phyloP scores from a whole-genome alignment of 1,284 basidiomycete genomes.

The Coniophora puteana region DNA sequence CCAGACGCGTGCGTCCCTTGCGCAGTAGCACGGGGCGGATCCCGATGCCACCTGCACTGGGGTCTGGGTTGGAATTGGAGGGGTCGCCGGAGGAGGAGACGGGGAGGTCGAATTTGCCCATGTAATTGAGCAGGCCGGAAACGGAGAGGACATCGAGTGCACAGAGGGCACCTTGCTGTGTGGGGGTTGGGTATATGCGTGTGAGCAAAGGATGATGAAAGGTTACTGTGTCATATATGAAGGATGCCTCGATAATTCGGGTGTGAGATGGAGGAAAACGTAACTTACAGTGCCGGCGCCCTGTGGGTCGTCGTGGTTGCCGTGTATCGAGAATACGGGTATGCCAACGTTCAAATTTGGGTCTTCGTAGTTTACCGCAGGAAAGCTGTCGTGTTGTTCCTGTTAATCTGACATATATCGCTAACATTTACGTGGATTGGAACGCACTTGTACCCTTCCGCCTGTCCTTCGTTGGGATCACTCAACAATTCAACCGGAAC shows the following conservation, averaged over 20 bases:
- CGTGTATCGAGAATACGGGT: slow-evolving; percentile 98
- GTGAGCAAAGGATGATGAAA: not conserved
- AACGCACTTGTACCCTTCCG: slow-evolving; percentile 78
- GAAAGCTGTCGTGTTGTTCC: slow-evolving; percentile 70
- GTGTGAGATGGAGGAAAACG: not conserved
- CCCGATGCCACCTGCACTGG: slow-evolving; percentile 84
- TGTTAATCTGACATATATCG: not conserved
- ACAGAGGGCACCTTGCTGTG: slow-evolving; percentile 91
- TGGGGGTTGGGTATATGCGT: slow-evolving; percentile 3
- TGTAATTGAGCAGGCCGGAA: slow-evolving; percentile 94
- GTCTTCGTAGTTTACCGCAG: slow-evolving; percentile 97
- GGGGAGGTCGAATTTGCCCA: slow-evolving; percentile 85
- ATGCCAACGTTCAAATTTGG: slow-evolving; percentile 92
- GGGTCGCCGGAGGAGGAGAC: slow-evolving; percentile 52
- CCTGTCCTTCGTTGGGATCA: slow-evolving; percentile 87
- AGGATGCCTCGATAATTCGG: not conserved
- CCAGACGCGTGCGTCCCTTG: slow-evolving; percentile 85
- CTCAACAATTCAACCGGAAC: slow-evolving; percentile 88
- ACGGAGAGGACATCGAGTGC: slow-evolving; percentile 95
- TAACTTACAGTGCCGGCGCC: slow-evolving; percentile 81
- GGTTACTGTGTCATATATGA: not conserved
- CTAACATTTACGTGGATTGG: not conserved
- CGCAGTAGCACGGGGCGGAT: slow-evolving; percentile 86
- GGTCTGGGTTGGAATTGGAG: slow-evolving; percentile 38
- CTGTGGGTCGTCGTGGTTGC: slow-evolving; percentile 99